phyloP scores from a whole-genome alignment of 495 filamentous ascomycete genomes.

The Penicillium macrosclerotiorum region DNA sequence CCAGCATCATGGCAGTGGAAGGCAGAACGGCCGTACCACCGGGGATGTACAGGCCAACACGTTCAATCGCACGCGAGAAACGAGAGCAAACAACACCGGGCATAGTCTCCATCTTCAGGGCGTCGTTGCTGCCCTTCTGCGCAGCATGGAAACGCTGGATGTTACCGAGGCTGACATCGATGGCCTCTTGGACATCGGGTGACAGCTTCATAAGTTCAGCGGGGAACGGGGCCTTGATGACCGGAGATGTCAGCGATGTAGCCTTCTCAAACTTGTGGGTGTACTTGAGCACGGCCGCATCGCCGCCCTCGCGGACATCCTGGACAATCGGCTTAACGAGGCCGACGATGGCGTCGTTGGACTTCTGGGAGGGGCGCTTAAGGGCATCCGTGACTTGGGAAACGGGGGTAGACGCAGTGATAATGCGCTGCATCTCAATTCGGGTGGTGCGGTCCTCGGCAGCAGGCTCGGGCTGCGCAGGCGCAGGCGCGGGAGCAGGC shows the following conservation, averaged over 20 bases:
- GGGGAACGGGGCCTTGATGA: constrained; percentile 84
- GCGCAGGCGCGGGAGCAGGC: constrained; percentile 41
- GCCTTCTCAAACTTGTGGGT: constrained; percentile 98
- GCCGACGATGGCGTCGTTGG: constrained; percentile 81
- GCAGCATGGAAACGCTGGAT: constrained; percentile 91
- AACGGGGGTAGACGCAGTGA: constrained; percentile 58
- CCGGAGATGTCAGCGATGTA: constrained; percentile 80
- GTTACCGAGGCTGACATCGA: constrained; percentile 90
- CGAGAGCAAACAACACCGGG: constrained; percentile 92
- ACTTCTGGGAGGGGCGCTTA: constrained; percentile 87
- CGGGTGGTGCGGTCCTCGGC: constrained; percentile 55
- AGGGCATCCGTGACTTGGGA: constrained; percentile 67
- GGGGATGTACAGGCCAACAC: constrained; percentile 91
- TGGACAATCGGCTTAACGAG: constrained; percentile 90
- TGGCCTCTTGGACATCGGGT: constrained; percentile 80
- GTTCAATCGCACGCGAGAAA: constrained; percentile 88
- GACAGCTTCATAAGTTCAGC: constrained; percentile 78
- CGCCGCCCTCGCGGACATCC: constrained; percentile 75
- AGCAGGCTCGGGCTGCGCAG: constrained; percentile 32
- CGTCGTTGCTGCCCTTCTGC: constrained; percentile 71
- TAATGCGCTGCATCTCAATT: constrained; percentile 80
- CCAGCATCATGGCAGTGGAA: constrained; percentile 95
- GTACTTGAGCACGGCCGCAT: constrained; percentile 83
- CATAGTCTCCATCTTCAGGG: constrained; percentile 90
- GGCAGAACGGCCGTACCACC: constrained; percentile 95